These are phyloP conservation scores for Nectriaceae sp. DNA, from an alignment of 2,329 filamentous ascomycete species.

Conservation along the genomic window DNA sequence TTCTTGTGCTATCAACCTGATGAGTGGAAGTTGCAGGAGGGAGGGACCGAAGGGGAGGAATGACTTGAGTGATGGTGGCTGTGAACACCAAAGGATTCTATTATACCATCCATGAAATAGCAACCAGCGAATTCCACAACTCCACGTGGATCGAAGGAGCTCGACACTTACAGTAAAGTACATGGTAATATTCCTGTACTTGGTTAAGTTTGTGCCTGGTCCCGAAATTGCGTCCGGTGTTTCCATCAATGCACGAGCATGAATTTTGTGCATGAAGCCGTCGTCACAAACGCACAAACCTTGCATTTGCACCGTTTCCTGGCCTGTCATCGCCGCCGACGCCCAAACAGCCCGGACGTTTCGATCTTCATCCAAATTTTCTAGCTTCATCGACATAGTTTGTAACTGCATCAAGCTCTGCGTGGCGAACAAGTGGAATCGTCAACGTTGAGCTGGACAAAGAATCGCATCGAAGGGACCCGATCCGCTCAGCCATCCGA, in stretches of 20 bases:
- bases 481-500: neutral
- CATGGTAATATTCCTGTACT: neutral
- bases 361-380: no score
- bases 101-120: no score
- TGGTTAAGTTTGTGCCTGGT: neutral
- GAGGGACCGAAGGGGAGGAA: no score
- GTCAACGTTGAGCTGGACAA: neutral
- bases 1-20: no score
- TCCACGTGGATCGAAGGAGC: slow-evolving; percentile 24
- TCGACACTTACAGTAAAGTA: neutral
- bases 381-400: neutral
- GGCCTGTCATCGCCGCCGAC: no score
- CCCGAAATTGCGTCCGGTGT: slow-evolving; percentile 21
- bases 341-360: neutral
- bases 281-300: neutral
- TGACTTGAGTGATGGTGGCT: no score
- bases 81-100: no score
- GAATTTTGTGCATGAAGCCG: neutral
- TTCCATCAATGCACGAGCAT: neutral
- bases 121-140: slow-evolving; percentile 28
- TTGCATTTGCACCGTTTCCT: neutral
- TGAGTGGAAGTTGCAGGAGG: no score
- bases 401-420: neutral
- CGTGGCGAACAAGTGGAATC: neutral
- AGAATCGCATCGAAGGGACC: no score